Percentiles rank a stretch among this genome's conserved stretches.
These are phyloP conservation scores for Lactifluus subvellereus DNA, from an alignment of 768 basidiomycete genomes.

Conservation along the genomic window DNA sequence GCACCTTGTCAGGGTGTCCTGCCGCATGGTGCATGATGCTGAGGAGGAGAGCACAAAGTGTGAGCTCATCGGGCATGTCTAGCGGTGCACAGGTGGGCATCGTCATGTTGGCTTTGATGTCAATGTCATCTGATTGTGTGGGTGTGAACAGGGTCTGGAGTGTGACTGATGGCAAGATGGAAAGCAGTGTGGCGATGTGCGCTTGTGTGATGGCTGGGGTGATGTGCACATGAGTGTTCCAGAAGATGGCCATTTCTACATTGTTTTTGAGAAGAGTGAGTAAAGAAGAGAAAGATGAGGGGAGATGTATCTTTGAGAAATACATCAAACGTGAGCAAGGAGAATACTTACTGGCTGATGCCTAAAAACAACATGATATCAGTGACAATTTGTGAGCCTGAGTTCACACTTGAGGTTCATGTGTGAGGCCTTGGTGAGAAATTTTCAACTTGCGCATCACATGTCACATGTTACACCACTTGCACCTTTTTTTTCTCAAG, in stretches of 20 bases:
- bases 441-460: too few species aligned
- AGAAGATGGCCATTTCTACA: conserved; percentile 68
- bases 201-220: conserved; percentile 45
- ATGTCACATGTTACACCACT: too few species aligned
- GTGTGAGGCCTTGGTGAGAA: too few species aligned
- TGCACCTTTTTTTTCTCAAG: too few species aligned
- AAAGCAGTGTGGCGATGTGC: conserved; percentile 51
- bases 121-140: conserved; percentile 27
- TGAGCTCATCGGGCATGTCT: conserved; percentile 66
- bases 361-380: too few species aligned
- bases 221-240: conserved; percentile 72
- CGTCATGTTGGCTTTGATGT: neutral
- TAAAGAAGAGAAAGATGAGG: neutral
- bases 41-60: conserved; percentile 60
- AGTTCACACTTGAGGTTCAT: too few species aligned
- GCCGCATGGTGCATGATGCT: conserved; percentile 61
- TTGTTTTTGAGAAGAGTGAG: neutral
- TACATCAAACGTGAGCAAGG: too few species aligned
- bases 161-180: conserved; percentile 42
- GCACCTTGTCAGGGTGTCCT: conserved; percentile 39
- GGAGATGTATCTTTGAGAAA: conserved; percentile 41
- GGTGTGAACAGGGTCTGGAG: conserved; percentile 26
- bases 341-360: too few species aligned
- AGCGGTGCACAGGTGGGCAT: conserved; percentile 35
- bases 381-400: too few species aligned